Base-by-base conservation (phyloP, 2,329 filamentous ascomycete species). In the Fusarium sp. region DNA sequence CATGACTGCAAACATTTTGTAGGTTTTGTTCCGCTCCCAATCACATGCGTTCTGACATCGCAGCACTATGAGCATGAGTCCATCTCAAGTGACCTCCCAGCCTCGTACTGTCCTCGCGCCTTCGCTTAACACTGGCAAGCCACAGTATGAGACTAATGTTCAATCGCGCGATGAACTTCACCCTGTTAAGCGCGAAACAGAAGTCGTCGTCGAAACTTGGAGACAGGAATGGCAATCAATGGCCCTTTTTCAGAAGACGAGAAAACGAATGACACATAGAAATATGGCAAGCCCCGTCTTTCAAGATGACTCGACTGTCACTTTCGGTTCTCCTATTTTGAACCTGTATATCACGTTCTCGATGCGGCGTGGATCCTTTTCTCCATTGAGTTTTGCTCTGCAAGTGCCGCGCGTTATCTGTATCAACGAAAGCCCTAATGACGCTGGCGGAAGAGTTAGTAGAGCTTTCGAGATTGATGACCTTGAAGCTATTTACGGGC, bases 391-490 rank as follows among this genome's bases (percentile, higher is more conserved):
- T 4, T 22, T 65, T 2, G 39, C 44, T 3, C 1, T 69, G 4
- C 42, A 60, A 3, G 9, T 58, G n/a, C 64, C 56, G 2, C 43
- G 40, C 3, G n/a, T 69, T 6, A 13, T 69, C 2, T 38, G 38
- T 2, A 1, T 61, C 1, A 0, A 8, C 2, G 2, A 21, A 2
- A 9, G 19, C 1, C 22, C 22, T 7, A 26, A 2, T 2, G 24
- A 45, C 4, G 22, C 56, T 15, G 40, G 54, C 2, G 1, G 3
- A 0, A 15, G 17, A 13, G 6, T 69, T 6, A 3, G 2, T 2
- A 0, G 1, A 0, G 38, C 43, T 2, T 9, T 65, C 3, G 0
- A 6, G 1, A 2, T 10, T 3, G 22, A 55, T 7, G 17, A 61
- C 1, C 4, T 45, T 0, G 2, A 17, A 0, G 14, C 7, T 1